Evolutionary conservation across 768 basidiomycete genomes (phyloP), one percentile per base, ranked within the genome.

Genomic region (Phanerodontia chrysosporium): DNA sequence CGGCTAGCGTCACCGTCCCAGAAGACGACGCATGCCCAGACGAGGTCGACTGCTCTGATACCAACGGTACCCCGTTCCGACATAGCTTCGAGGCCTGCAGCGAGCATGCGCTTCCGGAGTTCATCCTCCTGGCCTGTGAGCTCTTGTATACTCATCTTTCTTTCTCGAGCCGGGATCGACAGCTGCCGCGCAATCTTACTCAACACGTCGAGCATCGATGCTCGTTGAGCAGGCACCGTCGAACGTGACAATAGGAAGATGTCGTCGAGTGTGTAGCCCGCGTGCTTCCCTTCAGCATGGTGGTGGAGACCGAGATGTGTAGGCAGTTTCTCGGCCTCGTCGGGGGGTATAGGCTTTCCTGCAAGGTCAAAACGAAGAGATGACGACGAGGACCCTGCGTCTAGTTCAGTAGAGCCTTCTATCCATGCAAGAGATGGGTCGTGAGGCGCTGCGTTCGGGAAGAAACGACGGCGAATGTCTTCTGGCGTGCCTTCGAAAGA

Each of bases 251-350:
- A 78, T 42, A 90, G 74, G 46, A 95, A 86, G 3, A 96, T 78
- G 60, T 96, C 95, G 45, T 92, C 86, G 1, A 96, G 75, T 0
- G 92, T 95, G 72, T 97, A 97, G 0, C 94, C 95, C 0, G 95
- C 95, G 58, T 80, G 83, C 1, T 87, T 82, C 5, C 79, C 77
- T 57, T 91, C 86, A 0, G 93, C 87, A 67, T 96, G 95, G 68
- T 97, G 95, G 71, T 98, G 94, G 2, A 96, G 76, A 3, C 95
- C 95, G 6, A 93, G 80, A 73, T 94, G 87, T 0, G 90, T 87
- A 1, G 93, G 94, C 2, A 96, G 76, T 1, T 76, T 77, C 0
- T 77, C 70, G 2, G 83, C 81, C 2, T 85, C 65, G 2, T 76
- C 67, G 0, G 75, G 59, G 1, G 90, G 77, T n/a, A 96, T 86